Conservation (phyloP, 208 protist genomes). For the Acanthamoeba castellanii region DNA sequence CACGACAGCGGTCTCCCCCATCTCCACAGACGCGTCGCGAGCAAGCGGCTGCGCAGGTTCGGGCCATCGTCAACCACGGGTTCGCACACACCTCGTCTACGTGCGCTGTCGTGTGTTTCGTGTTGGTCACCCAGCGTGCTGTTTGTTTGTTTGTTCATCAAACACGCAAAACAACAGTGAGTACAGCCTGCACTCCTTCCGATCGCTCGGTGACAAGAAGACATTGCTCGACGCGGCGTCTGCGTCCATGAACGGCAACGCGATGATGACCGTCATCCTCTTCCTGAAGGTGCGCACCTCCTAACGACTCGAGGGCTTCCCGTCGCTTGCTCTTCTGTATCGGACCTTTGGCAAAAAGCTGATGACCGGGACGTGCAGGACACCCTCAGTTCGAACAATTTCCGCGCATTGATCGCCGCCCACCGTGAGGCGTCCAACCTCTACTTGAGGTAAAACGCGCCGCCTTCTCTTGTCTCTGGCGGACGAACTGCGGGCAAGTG, state of each 20-base stretch:
- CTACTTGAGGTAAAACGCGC: neutral
- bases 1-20: neutral
- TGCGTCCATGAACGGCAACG: slow-evolving; percentile 10
- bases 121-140: neutral
- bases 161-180: neutral
- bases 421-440: neutral
- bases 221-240: neutral
- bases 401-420: neutral
- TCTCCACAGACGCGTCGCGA: neutral
- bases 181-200: slow-evolving; percentile 3
- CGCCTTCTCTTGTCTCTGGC: neutral
- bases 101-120: neutral
- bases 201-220: neutral
- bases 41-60: neutral
- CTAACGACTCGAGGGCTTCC: no score
- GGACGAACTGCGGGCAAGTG: no score
- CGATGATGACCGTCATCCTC: slow-evolving; percentile 10
- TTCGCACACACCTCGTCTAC: neutral
- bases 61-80: neutral
- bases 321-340: neutral
- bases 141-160: no score
- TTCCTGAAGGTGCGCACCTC: neutral
- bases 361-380: neutral
- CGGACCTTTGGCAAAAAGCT: neutral
- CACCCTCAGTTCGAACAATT: neutral